Evolutionary conservation across 169 alveolate genomes (phyloP), one percentile per base, ranked within the genome.

Genomic region (Plasmodium vinckei): DNA sequence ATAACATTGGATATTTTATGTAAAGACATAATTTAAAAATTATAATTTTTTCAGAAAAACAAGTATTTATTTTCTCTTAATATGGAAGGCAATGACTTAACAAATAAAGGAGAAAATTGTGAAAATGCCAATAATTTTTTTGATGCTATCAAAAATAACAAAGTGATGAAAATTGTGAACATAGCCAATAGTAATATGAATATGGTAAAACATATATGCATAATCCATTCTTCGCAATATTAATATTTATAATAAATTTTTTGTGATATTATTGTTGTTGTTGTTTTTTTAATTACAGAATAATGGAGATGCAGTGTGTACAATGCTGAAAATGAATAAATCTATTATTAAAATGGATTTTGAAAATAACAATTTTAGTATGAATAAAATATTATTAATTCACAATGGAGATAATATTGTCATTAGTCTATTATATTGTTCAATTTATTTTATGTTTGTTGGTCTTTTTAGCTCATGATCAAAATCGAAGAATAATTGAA

Each of bases 311-410:
- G 49, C 13, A 4, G 4, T 84, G 86, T 84, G 79, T 23, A 15
- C 46, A 17, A 54, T 84, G 72, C 59, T 84, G 39, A 56, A 69
- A 60, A 72, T 39, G 13, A 84, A 84, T 42, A 84, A 56, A 42
- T 15, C 67, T 19, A 68, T 84, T 54, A 84, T 69, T 9, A 86
- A 84, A 54, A 84, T 84, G 72, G 68, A 84, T 44, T 56, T 84
- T 56, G 91, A 84, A 72, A 59, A 84, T 23, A 84, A 63, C 59
- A 27, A 68, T 69, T 84, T 84, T 64, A 84, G 91, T 84, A 68
- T 5, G 87, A 27, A n/a, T 27, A 44, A 60, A 19, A 46, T 15
- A 51, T 15, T 64, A 64, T 13, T 9, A 27, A 64, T 33, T 13
- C 39, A 64, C 39, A 64, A 17, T 27, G 42, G 19, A 47, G 9